Base-by-base conservation (phyloP, 1,284 basidiomycete species). In the Trichosporon faecale region DNA sequence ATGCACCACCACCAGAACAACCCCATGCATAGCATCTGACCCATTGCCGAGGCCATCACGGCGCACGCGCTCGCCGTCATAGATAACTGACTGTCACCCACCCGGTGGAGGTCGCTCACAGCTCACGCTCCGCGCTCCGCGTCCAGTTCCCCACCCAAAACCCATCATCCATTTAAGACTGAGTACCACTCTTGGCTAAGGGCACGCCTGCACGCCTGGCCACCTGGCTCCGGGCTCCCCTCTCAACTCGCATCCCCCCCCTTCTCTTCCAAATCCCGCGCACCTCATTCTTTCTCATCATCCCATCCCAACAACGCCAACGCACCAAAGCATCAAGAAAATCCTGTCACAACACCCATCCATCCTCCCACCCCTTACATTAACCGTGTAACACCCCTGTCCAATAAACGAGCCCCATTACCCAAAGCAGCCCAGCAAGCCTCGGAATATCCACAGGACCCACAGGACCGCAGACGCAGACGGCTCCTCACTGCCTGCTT, bases 101-200 rank as follows among this genome's bases (percentile, higher is more conserved):
- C 11, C 35, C 35, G 40, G 40, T 44, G 40, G 40, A 44, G 40
- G 40, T 44, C 5, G 35, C 35, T 37, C 35, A 37, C 35, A 14
- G 18, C 40, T 46, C 5, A 4, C 44, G 16, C 44, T 25, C 29
- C 57, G 27, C 18, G 57, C 27, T 25, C 57, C 57, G 57, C 27
- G 27, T 29, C 52, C 46, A 23, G 23, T 5, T 55, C 57, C 57
- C 57, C 57, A 61, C 57, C 57, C 57, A 61, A 61, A 61, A 61
- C 57, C 57, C 57, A 61, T 61, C 57, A 31, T 61, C 52, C 52
- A 57, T 57, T 57, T 57, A 57, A 61, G 57, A 61, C 29, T 33
- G 29, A 33, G 57, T 33, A 61, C 57, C 57, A 61, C 57, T 61
- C 57, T 61, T 61, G 57, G 57, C 57, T 61, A 61, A 61, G 57